A percentile compares a stretch with the other conserved stretches of the same genome.
phyloP scores from a whole-genome alignment of 495 filamentous ascomycete species.

The Acidiella bohemica region DNA sequence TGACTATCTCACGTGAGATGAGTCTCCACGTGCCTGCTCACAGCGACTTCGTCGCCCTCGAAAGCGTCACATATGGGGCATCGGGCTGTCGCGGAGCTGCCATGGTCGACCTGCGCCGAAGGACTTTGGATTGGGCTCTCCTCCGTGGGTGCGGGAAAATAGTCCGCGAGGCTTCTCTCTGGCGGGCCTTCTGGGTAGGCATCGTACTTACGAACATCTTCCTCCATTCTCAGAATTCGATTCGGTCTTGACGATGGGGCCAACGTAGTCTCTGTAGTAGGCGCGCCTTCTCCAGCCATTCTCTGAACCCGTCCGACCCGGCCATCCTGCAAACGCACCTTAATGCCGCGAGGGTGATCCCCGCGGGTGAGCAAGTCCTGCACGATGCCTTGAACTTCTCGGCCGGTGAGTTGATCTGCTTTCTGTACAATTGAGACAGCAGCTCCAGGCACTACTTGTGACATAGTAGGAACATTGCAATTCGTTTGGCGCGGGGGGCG shows the following conservation, averaged over 20 bases:
- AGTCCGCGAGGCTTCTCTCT: slow-evolving; percentile 17
- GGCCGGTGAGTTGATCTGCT: slow-evolving; percentile 54
- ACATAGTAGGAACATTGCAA: slow-evolving; percentile 34
- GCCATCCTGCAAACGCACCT: slow-evolving; percentile 55
- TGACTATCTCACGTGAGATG: slow-evolving; percentile 36
- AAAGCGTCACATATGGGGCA: slow-evolving; percentile 50
- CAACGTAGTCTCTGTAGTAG: slow-evolving; percentile 18
- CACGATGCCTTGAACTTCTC: slow-evolving; percentile 48
- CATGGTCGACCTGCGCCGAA: neutral
- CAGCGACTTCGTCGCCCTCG: slow-evolving; percentile 44
- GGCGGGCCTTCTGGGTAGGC: slow-evolving; percentile 17
- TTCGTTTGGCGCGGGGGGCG: neutral
- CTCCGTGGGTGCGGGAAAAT: slow-evolving; percentile 10
- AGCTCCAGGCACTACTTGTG: slow-evolving; percentile 42
- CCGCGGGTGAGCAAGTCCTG: slow-evolving; percentile 51
- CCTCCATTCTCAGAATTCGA: slow-evolving; percentile 2
- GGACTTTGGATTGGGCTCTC: neutral
- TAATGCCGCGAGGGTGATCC: slow-evolving; percentile 62
- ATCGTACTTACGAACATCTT: slow-evolving; percentile 13
- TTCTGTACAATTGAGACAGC: slow-evolving; percentile 57
- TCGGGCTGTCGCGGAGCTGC: slow-evolving; percentile 21
- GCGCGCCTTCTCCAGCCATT: slow-evolving; percentile 25
- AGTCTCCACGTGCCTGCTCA: slow-evolving; percentile 43
- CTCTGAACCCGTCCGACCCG: slow-evolving; percentile 54
- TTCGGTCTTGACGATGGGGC: neutral